These are phyloP conservation scores for Castanea crenata DNA, from an alignment of 306 rosid species.

Conservation along the genomic window DNA sequence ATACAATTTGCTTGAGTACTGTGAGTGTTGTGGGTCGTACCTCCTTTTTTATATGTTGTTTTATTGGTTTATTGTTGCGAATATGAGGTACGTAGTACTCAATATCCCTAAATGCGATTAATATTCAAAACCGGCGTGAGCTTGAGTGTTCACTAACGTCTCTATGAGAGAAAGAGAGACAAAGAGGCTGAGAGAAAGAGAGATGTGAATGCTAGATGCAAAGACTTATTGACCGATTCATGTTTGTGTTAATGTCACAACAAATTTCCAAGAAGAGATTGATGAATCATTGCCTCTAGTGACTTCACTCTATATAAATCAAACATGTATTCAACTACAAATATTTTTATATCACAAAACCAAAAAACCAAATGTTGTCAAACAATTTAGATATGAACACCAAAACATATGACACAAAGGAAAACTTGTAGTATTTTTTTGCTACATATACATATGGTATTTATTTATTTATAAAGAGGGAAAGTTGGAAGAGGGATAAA, in stretches of 20 bases:
- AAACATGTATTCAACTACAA: neutral
- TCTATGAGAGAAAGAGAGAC: neutral
- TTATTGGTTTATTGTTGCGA: too few relatives aligned
- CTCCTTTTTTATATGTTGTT: too few relatives aligned
- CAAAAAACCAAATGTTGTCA: neutral
- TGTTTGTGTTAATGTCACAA: conserved; percentile 57
- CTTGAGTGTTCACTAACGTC: too few relatives aligned
- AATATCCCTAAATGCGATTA: too few relatives aligned
- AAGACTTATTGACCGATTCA: conserved; percentile 99
- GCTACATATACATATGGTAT: neutral
- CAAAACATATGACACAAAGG: neutral
- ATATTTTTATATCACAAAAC: neutral
- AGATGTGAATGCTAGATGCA: conserved; percentile 95
- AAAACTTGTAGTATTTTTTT: neutral
- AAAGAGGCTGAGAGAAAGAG: conserved; percentile 8
- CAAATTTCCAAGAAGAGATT: conserved; percentile 85
- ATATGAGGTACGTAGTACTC: too few relatives aligned
- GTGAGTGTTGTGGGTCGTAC: too few relatives aligned
- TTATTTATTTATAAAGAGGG: conserved; percentile 10
- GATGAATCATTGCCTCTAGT: conserved; percentile 99
- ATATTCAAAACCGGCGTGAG: too few relatives aligned
- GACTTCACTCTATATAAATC: conserved; percentile 50
- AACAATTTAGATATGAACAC: conserved; percentile 38
- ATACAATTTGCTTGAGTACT: too few relatives aligned
- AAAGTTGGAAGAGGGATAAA: conserved; percentile 14